These are phyloP conservation scores for Mycothermus thermophilus DNA, from an alignment of 495 filamentous ascomycete genomes.

Conservation along the genomic window DNA sequence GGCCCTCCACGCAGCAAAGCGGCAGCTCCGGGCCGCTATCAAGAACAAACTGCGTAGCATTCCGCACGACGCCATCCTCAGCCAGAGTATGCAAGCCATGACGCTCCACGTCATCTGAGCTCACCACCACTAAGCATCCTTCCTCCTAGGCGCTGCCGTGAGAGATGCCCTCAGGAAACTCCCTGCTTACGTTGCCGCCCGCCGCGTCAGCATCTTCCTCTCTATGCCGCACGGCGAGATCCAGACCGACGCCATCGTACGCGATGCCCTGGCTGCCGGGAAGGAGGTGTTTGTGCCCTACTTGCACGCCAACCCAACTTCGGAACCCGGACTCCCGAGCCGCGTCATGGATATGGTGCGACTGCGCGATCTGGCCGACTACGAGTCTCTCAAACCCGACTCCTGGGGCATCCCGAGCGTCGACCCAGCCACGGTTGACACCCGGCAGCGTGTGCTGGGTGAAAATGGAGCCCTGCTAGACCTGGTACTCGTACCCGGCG, in stretches of 20 bases:
- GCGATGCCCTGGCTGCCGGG: conserved; percentile 58
- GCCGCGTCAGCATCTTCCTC: conserved; percentile 70
- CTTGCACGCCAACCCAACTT: conserved; percentile 46
- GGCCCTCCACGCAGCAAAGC: conserved; percentile 45
- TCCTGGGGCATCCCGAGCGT: conserved; percentile 88
- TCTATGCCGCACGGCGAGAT: conserved; percentile 84
- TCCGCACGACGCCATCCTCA: conserved; percentile 39
- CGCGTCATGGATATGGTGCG: conserved; percentile 90
- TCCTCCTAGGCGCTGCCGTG: conserved; percentile 48
- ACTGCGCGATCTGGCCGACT: conserved; percentile 58
- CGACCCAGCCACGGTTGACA: conserved; percentile 41
- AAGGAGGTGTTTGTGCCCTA: conserved; percentile 90
- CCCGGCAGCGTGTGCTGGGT: conserved; percentile 56
- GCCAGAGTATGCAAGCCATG: conserved; percentile 69
- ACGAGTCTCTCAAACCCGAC: conserved; percentile 58
- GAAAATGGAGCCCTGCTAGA: conserved; percentile 46
- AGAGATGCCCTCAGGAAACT: conserved; percentile 41
- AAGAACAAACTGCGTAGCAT: conserved; percentile 46
- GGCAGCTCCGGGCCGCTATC: conserved; percentile 56
- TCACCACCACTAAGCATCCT: conserved; percentile 1
- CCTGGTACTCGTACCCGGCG: conserved; percentile 81
- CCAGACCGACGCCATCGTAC: conserved; percentile 64
- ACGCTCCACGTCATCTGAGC: not conserved
- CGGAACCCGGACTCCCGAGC: conserved; percentile 31
- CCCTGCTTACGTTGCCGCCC: conserved; percentile 50